Evolutionary conservation across 192 early-diverging fungal species (phyloP).

Genomic region (Backusella tarrabulga): DNA sequence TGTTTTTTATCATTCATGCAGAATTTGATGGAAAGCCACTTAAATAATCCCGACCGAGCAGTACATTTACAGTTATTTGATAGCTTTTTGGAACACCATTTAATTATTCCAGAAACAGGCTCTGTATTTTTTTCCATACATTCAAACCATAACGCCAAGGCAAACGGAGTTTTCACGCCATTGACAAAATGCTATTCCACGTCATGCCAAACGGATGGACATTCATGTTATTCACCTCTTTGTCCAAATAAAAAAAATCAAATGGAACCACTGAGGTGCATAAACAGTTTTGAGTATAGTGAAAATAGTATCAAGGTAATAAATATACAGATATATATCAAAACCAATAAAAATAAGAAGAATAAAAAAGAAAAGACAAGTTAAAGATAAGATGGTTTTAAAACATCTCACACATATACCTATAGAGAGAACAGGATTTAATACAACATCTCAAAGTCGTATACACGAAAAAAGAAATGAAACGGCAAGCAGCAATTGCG

Average conservation of each 20-base stretch:
- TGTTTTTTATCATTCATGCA: background rate
- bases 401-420: background rate
- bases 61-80: background rate
- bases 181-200: constrained; percentile 20
- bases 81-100: background rate
- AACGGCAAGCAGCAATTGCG: constrained; percentile 20
- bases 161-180: constrained; percentile 1
- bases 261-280: background rate
- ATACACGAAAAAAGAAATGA: constrained; percentile 9
- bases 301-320: background rate
- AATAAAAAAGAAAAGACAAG: background rate
- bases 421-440: background rate
- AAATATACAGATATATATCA: background rate
- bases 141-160: background rate
- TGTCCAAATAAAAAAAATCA: background rate
- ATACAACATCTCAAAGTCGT: background rate
- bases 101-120: background rate
- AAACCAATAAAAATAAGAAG: background rate
- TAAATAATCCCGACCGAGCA: background rate
- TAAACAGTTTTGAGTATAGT: background rate
- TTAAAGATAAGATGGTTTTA: no score
- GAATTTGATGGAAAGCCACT: background rate
- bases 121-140: background rate
- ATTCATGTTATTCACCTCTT: constrained; percentile 9
- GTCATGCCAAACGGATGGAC: background rate